These are phyloP conservation scores for Russula emetica DNA, from an alignment of 768 basidiomycete species.

Conservation along the genomic window DNA sequence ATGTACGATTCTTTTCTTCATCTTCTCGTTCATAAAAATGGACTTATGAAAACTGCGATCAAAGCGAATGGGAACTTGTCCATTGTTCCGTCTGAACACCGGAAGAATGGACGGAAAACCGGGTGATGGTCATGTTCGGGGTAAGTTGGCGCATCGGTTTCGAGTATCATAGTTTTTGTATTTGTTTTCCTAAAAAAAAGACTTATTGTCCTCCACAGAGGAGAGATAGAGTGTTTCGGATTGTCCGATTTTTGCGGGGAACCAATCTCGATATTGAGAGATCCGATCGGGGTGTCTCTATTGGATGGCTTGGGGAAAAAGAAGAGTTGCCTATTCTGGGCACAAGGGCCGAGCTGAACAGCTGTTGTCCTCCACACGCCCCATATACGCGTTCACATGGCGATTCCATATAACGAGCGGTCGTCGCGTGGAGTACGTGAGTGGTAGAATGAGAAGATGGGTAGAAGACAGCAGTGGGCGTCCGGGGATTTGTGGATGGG, in stretches of 20 bases:
- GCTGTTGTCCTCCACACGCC: too few species aligned
- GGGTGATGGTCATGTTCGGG: neutral
- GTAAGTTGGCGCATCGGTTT: neutral
- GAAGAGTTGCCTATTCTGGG: neutral
- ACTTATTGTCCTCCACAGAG: too few species aligned
- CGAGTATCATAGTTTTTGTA: too few species aligned
- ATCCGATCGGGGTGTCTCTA: neutral
- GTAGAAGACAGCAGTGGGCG: neutral
- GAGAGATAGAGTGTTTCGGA: too few species aligned
- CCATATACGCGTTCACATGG: too few species aligned
- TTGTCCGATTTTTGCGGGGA: neutral
- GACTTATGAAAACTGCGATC: conserved; percentile 10
- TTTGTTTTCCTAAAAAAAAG: neutral
- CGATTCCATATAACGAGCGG: too few species aligned
- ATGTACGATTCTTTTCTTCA: neutral
- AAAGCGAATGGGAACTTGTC: neutral
- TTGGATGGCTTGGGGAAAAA: neutral
- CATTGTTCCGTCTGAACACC: neutral
- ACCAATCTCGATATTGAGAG: neutral
- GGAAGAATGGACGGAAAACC: neutral
- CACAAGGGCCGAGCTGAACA: neutral
- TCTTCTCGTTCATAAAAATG: neutral
- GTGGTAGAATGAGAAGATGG: neutral
- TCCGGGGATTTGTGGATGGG: neutral
- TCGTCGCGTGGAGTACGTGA: too few species aligned